Evolutionary conservation across 2,329 filamentous ascomycete species (phyloP).

Genomic region (Nemania serpens): DNA sequence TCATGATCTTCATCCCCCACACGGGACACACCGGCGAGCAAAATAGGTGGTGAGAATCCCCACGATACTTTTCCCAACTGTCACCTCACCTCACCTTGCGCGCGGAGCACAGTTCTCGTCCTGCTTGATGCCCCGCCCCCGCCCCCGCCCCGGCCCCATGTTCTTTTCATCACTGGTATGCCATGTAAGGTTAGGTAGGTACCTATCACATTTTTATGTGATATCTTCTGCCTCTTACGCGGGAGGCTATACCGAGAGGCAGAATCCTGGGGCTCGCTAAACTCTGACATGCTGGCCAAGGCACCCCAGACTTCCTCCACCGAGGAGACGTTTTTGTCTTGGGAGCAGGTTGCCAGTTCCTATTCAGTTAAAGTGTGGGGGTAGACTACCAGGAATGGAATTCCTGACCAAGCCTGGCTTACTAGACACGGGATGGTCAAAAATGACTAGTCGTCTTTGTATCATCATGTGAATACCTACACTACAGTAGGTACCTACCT

Average conservation of each 20-base stretch:
- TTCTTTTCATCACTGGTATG: too few species aligned
- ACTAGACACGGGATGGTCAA: neutral
- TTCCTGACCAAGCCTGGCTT: neutral
- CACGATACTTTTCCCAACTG: neutral
- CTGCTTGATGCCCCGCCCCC: too few species aligned
- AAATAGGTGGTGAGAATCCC: neutral
- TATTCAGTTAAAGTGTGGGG: constrained; percentile 12
- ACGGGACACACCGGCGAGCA: neutral
- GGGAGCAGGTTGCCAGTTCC: constrained; percentile 4
- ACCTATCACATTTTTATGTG: neutral
- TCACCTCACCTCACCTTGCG: neutral
- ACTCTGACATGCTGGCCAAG: neutral
- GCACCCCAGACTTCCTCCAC: constrained; percentile 12
- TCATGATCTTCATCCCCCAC: constrained; percentile 1
- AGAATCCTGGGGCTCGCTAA: neutral
- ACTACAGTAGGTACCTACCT: too few species aligned
- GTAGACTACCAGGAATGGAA: constrained; percentile 6
- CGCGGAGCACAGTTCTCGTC: too few species aligned
- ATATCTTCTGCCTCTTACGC: neutral
- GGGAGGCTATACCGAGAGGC: neutral
- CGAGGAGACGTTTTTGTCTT: constrained; percentile 17
- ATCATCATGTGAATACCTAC: neutral
- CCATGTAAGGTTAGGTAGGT: too few species aligned
- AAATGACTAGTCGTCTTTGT: neutral
- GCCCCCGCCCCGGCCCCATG: too few species aligned